Evolutionary conservation across 1,284 basidiomycete species (phyloP), one percentile per base, ranked within the genome.

Genomic region (Coniferiporia weirii): DNA sequence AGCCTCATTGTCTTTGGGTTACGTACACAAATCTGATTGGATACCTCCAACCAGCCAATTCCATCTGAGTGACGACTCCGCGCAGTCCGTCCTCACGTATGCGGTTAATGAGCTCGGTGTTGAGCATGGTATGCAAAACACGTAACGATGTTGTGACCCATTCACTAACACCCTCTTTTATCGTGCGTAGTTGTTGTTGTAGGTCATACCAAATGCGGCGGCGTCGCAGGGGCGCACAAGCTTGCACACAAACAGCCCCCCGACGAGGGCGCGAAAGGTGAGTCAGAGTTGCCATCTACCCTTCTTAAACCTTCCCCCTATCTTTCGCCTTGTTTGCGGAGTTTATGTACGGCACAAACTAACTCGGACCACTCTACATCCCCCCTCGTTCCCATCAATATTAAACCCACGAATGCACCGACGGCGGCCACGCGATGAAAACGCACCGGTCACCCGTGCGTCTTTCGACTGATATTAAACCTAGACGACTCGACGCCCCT

Each of bases 141-240:
- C 27, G 47, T 54, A 40, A 32, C 44, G 34, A 54, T 45, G 9
- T 43, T 27, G 46, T 49, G 50, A 45, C 53, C 55, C 60, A 52
- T 58, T 60, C 27, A 38, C 43, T 40, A 32, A 34, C 7, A 54
- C 52, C 52, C n/a, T 46, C 13, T 48, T 12, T 40, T 51, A 32
- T 38, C 45, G 38, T 7, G 15, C 38, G 47, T 10, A 90, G 89
- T 95, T 63, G 77, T 92, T 60, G 76, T 95, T 63, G 89, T 87
- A 20, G 93, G 92, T 44, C 93, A 94, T 72, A 87, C 86, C 6
- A 76, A 82, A 63, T 95, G 92, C 68, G 93, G 91, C 60, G 93
- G 91, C 61, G 86, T 84, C 22, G 76, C 78, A 0, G 89, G 89
- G 0, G 87, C 84, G 62, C 72, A 81, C 54, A 66, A 69, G 4